phyloP scores from a whole-genome alignment of 2,329 filamentous ascomycete genomes.

The Sclerotinia subarctica region DNA sequence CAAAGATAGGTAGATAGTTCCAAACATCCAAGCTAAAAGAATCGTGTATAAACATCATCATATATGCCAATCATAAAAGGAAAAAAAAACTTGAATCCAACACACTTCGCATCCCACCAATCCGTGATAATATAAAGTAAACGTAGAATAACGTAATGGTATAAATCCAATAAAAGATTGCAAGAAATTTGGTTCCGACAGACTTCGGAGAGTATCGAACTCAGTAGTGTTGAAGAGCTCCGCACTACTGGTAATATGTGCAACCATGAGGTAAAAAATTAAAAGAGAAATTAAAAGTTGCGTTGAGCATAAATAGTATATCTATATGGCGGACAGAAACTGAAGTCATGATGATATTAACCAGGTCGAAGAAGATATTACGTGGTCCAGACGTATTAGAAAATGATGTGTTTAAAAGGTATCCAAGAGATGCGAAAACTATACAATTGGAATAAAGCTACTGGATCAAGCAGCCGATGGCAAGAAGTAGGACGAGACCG shows the following conservation, averaged over 20 bases:
- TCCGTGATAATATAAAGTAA: neutral
- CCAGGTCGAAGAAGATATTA: constrained; percentile 7
- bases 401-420: constrained; percentile 4
- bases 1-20: neutral
- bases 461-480: constrained; percentile 14
- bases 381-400: constrained; percentile 23
- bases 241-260: neutral
- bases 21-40: constrained; percentile 11
- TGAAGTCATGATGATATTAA: constrained; percentile 1
- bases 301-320: constrained; percentile 7
- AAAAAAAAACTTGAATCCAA: neutral
- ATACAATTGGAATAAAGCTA: neutral
- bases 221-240: neutral
- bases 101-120: neutral
- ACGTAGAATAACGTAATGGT: constrained; percentile 3
- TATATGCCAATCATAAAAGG: constrained; percentile 10
- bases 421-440: neutral
- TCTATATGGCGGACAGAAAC: constrained; percentile 12
- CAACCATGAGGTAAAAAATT: neutral
- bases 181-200: neutral
- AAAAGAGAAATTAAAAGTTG: neutral
- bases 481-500: constrained; percentile 8
- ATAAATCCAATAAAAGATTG: constrained; percentile 10
- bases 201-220: neutral
- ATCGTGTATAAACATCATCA: constrained; percentile 21